Evolutionary conservation across 169 alveolate genomes (phyloP).

Genomic region (Cryptosporidium bovis): DNA sequence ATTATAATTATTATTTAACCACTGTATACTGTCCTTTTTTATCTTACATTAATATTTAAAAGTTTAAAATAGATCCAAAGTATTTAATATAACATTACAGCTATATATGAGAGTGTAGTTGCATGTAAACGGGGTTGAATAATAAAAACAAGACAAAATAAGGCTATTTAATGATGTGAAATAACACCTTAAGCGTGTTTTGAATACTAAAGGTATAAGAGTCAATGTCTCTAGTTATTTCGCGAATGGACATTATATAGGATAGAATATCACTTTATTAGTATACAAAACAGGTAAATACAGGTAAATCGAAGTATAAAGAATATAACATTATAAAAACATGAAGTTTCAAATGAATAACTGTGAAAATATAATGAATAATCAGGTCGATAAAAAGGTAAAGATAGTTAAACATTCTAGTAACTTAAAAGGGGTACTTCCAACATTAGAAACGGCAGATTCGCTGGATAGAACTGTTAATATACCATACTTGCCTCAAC

Average conservation of each 20-base stretch:
- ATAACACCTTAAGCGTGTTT: no score
- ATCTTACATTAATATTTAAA: neutral
- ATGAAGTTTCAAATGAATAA: neutral
- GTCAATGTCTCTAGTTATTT: neutral
- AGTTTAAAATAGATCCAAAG: no score
- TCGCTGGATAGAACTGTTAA: conserved; percentile 20
- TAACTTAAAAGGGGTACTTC: conserved; percentile 1
- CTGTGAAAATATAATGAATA: neutral
- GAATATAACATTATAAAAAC: neutral
- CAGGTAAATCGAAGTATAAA: neutral
- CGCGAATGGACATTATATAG: neutral
- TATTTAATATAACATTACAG: no score
- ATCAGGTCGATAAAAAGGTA: conserved; percentile 1
- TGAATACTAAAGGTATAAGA: no score
- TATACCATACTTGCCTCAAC: neutral
- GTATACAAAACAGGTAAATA: conserved; percentile 1
- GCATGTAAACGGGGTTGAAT: no score
- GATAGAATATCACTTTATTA: neutral
- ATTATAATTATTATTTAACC: neutral
- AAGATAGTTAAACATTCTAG: conserved; percentile 51
- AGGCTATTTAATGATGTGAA: no score
- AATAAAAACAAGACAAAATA: no score
- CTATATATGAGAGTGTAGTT: no score
- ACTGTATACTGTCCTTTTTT: neutral
- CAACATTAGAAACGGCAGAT: conserved; percentile 50